Evolutionary conservation across 305 asterid species (phyloP).

Genomic region (Fraxinus sp.): DNA sequence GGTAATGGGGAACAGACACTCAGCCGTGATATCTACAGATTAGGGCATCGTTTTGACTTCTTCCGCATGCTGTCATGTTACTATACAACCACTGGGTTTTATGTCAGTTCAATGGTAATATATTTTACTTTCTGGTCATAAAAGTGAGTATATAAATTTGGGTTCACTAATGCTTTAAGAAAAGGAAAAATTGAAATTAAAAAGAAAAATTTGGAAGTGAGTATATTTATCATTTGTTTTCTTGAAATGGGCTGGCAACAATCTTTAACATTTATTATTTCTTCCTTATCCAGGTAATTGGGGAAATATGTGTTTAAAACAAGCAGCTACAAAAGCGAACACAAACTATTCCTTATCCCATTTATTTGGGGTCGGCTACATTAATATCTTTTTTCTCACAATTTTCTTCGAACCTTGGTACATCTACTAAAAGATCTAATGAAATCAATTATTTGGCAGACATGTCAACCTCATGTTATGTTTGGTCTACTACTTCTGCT

Average conservation of each 20-base stretch:
- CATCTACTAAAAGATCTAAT: background rate
- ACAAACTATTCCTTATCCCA: background rate
- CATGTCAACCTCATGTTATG: background rate
- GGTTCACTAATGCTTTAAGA: background rate
- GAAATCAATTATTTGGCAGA: background rate
- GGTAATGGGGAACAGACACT: conserved; percentile 99
- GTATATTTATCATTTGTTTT: background rate
- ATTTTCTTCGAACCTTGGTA: background rate
- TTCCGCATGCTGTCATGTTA: conserved; percentile 94
- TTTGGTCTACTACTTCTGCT: background rate
- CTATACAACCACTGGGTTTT: conserved; percentile 90
- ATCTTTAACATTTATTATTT: background rate
- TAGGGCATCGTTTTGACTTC: conserved; percentile 98
- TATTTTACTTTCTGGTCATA: background rate
- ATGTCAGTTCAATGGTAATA: conserved; percentile 90
- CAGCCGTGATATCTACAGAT: conserved; percentile 95
- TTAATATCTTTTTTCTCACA: background rate
- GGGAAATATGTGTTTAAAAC: background rate
- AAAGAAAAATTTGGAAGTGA: background rate
- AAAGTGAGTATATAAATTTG: background rate
- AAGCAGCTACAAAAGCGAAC: background rate
- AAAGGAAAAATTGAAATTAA: background rate
- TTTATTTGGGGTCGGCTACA: background rate
- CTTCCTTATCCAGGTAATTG: background rate
- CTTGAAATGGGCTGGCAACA: background rate